These are phyloP conservation scores for Monilinia fructicola DNA, from an alignment of 2,329 filamentous ascomycete species.

Conservation along the genomic window DNA sequence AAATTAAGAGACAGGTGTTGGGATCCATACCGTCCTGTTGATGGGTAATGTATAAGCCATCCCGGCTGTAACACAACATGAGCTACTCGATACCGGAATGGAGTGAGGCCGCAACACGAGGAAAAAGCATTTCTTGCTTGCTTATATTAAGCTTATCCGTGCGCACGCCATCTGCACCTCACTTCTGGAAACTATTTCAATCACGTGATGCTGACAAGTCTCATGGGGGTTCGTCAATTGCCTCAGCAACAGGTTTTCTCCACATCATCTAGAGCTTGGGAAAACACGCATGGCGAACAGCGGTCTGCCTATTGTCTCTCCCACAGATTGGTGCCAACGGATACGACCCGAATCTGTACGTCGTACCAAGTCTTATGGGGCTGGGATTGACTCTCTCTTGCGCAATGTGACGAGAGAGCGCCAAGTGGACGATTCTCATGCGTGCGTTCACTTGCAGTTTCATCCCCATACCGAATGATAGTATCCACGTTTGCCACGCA, in stretches of 20 bases:
- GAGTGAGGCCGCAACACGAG: slow-evolving; percentile 5
- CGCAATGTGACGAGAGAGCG: slow-evolving; percentile 25
- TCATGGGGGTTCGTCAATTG: slow-evolving; percentile 11
- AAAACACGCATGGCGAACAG: slow-evolving; percentile 24
- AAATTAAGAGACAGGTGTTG: background rate
- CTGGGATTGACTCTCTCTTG: slow-evolving; percentile 22
- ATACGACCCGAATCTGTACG: slow-evolving; percentile 23
- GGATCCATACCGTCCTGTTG: too few species aligned
- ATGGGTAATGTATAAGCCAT: too few species aligned
- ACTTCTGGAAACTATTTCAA: background rate
- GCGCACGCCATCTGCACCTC: slow-evolving; percentile 3
- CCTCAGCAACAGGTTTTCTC: slow-evolving; percentile 18
- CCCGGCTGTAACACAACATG: slow-evolving; percentile 21
- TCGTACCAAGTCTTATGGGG: slow-evolving; percentile 17
- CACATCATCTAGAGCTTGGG: slow-evolving; percentile 2
- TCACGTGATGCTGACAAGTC: slow-evolving; percentile 17
- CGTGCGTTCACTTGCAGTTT: slow-evolving; percentile 22
- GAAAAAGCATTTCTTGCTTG: slow-evolving; percentile 14
- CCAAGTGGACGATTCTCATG: slow-evolving; percentile 20
- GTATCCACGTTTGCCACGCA: slow-evolving; percentile 19
- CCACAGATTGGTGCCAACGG: slow-evolving; percentile 10
- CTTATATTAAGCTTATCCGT: slow-evolving; percentile 25
- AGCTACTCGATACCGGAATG: slow-evolving; percentile 15
- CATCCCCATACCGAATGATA: slow-evolving; percentile 16
- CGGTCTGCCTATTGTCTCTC: slow-evolving; percentile 22